Conservation (phyloP, 495 filamentous ascomycete species). For the Trichoderma orchidacearum region DNA sequence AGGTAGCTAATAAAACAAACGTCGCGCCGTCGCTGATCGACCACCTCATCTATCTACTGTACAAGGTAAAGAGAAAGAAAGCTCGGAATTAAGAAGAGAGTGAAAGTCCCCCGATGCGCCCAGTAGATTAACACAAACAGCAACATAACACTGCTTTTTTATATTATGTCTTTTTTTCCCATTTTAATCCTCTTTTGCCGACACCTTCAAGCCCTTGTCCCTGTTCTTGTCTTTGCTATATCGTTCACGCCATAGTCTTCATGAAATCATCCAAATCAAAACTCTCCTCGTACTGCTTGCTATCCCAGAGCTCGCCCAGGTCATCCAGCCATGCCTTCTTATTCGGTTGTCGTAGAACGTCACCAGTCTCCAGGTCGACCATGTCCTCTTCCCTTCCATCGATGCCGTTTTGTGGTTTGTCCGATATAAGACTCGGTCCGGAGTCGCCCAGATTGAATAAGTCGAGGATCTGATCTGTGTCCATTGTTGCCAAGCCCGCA, state of each 20-base stretch:
- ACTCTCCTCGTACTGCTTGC: constrained; percentile 90
- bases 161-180: not conserved
- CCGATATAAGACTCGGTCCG: constrained; percentile 43
- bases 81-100: not conserved
- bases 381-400: constrained; percentile 74
- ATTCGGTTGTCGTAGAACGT: constrained; percentile 75
- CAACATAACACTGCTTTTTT: not conserved
- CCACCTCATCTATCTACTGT: not conserved
- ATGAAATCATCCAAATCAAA: constrained; percentile 90
- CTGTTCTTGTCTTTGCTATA: not conserved
- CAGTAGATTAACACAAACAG: not conserved
- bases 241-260: constrained; percentile 58
- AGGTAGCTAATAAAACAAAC: not conserved
- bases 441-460: constrained; percentile 86
- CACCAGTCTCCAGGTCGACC: constrained; percentile 82
- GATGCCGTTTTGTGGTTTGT: constrained; percentile 38
- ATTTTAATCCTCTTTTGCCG: not conserved
- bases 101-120: no score
- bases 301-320: constrained; percentile 91
- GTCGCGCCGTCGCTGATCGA: not conserved
- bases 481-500: constrained; percentile 84
- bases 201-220: not conserved
- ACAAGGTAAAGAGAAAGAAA: not conserved
- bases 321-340: constrained; percentile 95
- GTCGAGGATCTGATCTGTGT: constrained; percentile 94